Percentiles rank a stretch among this genome's conserved stretches.
Evolutionary conservation across 768 basidiomycete genomes (phyloP).

Genomic region (Russula olivacea): DNA sequence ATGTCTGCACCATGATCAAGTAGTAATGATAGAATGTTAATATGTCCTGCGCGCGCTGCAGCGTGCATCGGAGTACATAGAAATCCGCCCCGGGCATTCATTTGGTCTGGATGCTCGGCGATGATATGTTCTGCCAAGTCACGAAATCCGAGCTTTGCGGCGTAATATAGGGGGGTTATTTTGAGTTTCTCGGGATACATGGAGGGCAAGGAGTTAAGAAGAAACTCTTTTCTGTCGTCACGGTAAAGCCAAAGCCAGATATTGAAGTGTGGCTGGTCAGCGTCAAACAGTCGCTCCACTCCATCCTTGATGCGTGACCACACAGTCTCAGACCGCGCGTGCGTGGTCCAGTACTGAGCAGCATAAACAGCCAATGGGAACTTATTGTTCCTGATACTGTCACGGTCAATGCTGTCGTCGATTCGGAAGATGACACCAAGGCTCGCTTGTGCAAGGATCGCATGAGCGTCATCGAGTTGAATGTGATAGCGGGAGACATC

Average conservation of each 20-base stretch:
- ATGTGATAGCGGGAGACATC: neutral
- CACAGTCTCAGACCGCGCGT: neutral
- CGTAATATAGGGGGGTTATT: neutral
- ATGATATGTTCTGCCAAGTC: neutral
- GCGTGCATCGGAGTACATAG: neutral
- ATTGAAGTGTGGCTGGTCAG: neutral
- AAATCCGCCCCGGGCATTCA: neutral
- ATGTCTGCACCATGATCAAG: neutral
- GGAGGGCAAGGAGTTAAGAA: too few species aligned
- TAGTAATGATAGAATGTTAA: neutral
- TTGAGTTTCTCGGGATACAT: too few species aligned
- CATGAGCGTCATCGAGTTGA: neutral
- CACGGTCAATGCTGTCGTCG: neutral
- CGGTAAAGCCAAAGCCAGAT: neutral
- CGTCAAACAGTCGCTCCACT: neutral
- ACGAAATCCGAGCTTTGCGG: neutral
- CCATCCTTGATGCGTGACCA: neutral
- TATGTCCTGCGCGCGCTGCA: neutral
- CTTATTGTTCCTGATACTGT: neutral
- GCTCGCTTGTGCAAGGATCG: neutral
- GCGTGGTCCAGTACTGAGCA: neutral
- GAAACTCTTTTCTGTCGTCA: neutral
- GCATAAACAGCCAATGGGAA: neutral
- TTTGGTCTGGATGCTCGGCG: neutral
- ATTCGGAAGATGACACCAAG: neutral